Evolutionary conservation across 1,284 basidiomycete species (phyloP).

Genomic region (Naganishia liquefaciens): DNA sequence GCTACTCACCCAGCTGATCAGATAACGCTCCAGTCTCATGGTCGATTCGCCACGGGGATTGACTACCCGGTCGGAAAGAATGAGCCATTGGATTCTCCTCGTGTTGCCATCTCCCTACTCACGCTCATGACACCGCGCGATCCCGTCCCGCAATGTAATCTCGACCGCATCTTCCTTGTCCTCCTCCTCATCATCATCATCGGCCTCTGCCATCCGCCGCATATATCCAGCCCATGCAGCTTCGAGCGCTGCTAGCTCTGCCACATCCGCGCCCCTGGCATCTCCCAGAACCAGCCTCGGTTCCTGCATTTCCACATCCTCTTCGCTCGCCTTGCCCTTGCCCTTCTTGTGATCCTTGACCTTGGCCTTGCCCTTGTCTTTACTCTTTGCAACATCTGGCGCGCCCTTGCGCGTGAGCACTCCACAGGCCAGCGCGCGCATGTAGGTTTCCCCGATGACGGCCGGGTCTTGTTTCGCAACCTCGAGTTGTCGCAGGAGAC

Average conservation of each 20-base stretch:
- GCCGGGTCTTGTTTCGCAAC: constrained; percentile 12
- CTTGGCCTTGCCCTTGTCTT: constrained; percentile 8
- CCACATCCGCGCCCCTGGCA: constrained; percentile 20
- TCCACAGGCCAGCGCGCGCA: constrained; percentile 26
- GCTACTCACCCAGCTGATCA: constrained; percentile 68
- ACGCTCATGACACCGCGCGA: constrained; percentile 20
- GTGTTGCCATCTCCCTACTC: not conserved
- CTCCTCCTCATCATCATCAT: constrained; percentile 26
- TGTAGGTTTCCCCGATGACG: constrained; percentile 28
- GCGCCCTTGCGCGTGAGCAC: constrained; percentile 26
- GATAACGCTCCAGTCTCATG: constrained; percentile 76
- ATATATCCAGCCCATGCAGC: constrained; percentile 32
- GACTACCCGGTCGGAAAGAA: not conserved
- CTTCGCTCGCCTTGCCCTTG: constrained; percentile 14
- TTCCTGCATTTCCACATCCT: constrained; percentile 7
- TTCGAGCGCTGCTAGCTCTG: constrained; percentile 31
- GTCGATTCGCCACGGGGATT: constrained; percentile 58
- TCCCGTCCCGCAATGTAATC: constrained; percentile 26
- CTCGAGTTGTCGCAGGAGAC: constrained; percentile 31
- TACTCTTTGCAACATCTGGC: not conserved
- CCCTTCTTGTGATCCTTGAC: constrained; percentile 24
- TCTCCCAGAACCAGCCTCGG: not conserved
- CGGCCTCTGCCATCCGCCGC: constrained; percentile 29
- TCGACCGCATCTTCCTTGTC: constrained; percentile 29
- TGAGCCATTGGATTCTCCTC: not conserved